phyloP scores from a whole-genome alignment of 2,329 filamentous ascomycete genomes.

The Pseudonectria foliicola region DNA sequence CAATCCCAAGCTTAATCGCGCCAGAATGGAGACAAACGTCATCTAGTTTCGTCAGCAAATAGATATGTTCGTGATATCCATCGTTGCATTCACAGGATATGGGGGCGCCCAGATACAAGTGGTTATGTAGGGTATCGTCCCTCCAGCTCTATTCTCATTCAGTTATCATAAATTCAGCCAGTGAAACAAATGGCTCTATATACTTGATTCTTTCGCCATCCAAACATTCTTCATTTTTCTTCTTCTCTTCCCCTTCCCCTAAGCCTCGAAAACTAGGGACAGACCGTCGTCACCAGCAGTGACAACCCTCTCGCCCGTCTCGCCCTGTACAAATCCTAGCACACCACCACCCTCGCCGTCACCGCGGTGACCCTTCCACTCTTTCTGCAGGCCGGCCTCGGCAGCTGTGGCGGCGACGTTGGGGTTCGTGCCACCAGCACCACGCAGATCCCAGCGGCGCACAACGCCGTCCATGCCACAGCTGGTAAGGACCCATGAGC shows the following conservation, averaged over 20 bases:
- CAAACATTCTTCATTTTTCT: conserved; percentile 2
- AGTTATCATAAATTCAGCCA: conserved; percentile 15
- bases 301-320: conserved; percentile 65
- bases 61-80: too few species aligned
- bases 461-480: conserved; percentile 91
- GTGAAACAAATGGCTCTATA: conserved; percentile 9
- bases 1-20: conserved; percentile 1
- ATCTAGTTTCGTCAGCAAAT: too few species aligned
- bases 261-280: conserved; percentile 59
- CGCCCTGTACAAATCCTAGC: conserved; percentile 80
- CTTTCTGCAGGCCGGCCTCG: conserved; percentile 62
- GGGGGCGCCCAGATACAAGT: too few species aligned
- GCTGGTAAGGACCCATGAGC: conserved; percentile 67
- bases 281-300: conserved; percentile 86
- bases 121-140: conserved; percentile 15
- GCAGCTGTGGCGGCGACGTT: conserved; percentile 30
- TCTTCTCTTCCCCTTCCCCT: conserved; percentile 5
- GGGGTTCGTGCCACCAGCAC: conserved; percentile 28
- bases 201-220: conserved; percentile 9
- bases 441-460: conserved; percentile 74
- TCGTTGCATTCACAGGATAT: too few species aligned
- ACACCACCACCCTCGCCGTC: conserved; percentile 83
- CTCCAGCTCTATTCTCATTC: conserved; percentile 18
- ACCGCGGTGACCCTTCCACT: conserved; percentile 86
- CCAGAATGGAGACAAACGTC: too few species aligned